Base-by-base conservation (phyloP, 257 asterid species). In the Przewalskia tangutica region DNA sequence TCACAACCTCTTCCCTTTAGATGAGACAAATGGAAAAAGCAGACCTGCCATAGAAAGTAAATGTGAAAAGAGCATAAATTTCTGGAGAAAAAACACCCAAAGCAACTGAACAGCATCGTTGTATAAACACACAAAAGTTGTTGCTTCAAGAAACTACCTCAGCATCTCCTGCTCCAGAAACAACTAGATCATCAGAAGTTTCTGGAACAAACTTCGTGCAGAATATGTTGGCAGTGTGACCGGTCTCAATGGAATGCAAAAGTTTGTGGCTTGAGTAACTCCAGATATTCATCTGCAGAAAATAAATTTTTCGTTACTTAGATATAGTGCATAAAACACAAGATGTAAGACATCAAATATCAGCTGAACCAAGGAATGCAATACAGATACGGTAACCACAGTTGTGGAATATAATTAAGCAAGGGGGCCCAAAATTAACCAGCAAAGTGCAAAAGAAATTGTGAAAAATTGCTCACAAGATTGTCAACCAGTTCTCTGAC, bases 101-200 rank as follows among this genome's bases (percentile, higher is more conserved):
- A n/a, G 58, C 58, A 76, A 63, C 55, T 44, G 36, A 77, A 70
- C 51, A 55, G 67, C 77, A 54, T 63, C 55, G 46, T 71, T 38
- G 46, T 16, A 48, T 40, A 65, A 77, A 77, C 20, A 64, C 44
- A 66, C 53, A 81, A 46, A 58, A 68, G 71, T 42, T 38, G 58
- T 77, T 84, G 60, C 55, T 84, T 68, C 73, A 85, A 82, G 55
- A 84, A 40, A 85, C 83, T 89, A 96, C 99, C 92, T 96, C 98
- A 55, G 97, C 92, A 84, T 96, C 99, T 85, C 97, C 99, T 34
- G 99, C 99, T 81, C 98, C 99, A 90, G 98, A 96, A 86, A 91
- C 97, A 80, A 96, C 93, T 63, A 96, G 86, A 81, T 96, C 99
- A 88, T 94, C 92, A 71, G 97, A 92, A 62, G 98, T 96, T 87